Evolutionary conservation across 2,329 filamentous ascomycete genomes (phyloP).

Genomic region (Pseudocercospora crystallina): DNA sequence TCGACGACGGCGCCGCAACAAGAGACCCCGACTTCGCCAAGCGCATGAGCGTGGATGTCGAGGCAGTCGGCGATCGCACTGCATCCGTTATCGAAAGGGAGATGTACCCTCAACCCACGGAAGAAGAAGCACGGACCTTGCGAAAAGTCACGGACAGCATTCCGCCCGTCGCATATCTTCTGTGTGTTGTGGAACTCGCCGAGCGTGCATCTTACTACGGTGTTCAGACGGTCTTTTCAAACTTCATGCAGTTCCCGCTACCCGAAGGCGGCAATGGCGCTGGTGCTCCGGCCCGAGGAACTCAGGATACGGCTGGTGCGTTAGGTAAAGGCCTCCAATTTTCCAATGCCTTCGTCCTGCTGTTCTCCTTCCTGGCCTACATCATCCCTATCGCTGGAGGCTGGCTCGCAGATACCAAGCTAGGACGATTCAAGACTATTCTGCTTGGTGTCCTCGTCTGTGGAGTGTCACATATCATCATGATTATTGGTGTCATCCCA

Average conservation of each 20-base stretch:
- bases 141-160: constrained; percentile 53
- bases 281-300: constrained; percentile 34
- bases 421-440: constrained; percentile 27
- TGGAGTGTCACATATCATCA: constrained; percentile 24
- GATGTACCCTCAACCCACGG: constrained; percentile 40
- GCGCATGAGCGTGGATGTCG: constrained; percentile 22
- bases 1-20: constrained; percentile 22
- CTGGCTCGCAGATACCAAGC: constrained; percentile 26
- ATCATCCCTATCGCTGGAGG: constrained; percentile 50
- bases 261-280: constrained; percentile 45
- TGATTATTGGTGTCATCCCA: constrained; percentile 26
- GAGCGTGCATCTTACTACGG: constrained; percentile 64
- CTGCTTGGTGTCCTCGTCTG: constrained; percentile 25
- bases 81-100: constrained; percentile 24
- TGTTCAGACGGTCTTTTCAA: constrained; percentile 56
- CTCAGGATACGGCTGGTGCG: constrained; percentile 52
- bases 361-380: constrained; percentile 60
- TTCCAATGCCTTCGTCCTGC: constrained; percentile 54
- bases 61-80: constrained; percentile 22
- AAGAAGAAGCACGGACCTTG: constrained; percentile 48
- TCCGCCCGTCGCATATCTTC: constrained; percentile 52
- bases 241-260: constrained; percentile 62
- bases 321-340: constrained; percentile 58
- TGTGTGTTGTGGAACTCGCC: constrained; percentile 59
- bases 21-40: constrained; percentile 16